Base-by-base conservation (phyloP, 2,329 filamentous ascomycete genomes). In the Karstenula rhodostoma region DNA sequence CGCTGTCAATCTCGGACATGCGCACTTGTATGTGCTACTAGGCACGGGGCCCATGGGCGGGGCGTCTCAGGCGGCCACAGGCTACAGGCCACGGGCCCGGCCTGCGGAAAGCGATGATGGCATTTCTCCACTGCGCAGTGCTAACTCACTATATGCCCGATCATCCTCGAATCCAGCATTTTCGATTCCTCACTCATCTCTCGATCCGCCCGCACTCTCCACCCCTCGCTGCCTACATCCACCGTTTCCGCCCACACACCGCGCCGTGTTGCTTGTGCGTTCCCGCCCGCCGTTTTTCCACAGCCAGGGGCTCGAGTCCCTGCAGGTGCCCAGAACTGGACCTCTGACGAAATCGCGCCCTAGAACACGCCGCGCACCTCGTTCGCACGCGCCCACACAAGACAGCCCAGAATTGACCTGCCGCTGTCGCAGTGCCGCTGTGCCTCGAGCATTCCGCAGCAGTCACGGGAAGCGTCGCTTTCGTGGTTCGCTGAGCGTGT, bases 201-300 rank as follows among this genome's bases (percentile, higher is more conserved):
- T 42, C 60, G 60, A 62, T 62, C 60, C 60, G 60, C 60, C 48
- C 50, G 52, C 56, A 19, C 47, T 29, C 48, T 50, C 32, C 60
- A 40, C 43, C 33, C 57, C 49, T 57, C 50, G 2, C 46, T 17
- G 25, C 35, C 19, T 53, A 27, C 23, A 37, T 27, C 23, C 10
- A 44, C 43, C 22, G n/a, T 47, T 55, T 56, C 56, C 29, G 29
- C 51, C 60, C 58, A n/a, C n/a, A n/a, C 27, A 40, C 54, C 42
- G 58, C 33, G 52, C 12, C 25, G 23, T 32, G 43, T 25, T 48
- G 19, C 50, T 42, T 17, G 17, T 48, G 47, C 56, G 22, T 23
- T 44, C 12, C 42, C 42, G 42, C 42, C 19, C 8, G 10, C 19
- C 42, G 42, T 22, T 13, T 4, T n/a, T 17, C 52, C 1, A 27